Conservation (phyloP, 2,329 filamentous ascomycete species). For the Pseudogymnoascus sp. region DNA sequence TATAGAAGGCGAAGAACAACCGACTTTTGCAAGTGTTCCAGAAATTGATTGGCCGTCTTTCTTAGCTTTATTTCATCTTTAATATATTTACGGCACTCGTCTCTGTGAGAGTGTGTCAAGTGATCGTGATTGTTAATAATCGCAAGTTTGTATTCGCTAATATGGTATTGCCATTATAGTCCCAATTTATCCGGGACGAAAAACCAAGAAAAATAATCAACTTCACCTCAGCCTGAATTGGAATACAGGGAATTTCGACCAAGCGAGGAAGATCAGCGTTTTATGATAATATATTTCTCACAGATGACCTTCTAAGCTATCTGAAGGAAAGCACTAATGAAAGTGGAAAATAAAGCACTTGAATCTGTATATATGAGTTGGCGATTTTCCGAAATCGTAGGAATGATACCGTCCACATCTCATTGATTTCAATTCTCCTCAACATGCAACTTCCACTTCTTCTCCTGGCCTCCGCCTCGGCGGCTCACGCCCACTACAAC, state of each 20-base stretch:
- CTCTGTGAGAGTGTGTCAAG: background rate
- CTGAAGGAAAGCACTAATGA: background rate
- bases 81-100: background rate
- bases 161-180: background rate
- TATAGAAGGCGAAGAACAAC: background rate
- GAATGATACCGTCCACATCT: background rate
- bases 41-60: background rate
- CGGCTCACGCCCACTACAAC: conserved; percentile 1
- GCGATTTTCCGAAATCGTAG: background rate
- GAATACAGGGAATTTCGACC: background rate
- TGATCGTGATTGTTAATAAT: background rate
- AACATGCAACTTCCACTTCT: background rate
- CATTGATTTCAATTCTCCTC: background rate
- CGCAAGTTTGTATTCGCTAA: background rate
- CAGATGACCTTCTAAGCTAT: background rate
- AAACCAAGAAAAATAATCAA: background rate
- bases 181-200: background rate
- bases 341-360: background rate
- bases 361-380: background rate
- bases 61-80: background rate
- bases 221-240: background rate
- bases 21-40: background rate
- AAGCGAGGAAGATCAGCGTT: background rate
- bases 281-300: background rate
- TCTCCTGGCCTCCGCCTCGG: background rate